phyloP scores from a whole-genome alignment of 2,329 filamentous ascomycete species.

The Capronia epimyces region DNA sequence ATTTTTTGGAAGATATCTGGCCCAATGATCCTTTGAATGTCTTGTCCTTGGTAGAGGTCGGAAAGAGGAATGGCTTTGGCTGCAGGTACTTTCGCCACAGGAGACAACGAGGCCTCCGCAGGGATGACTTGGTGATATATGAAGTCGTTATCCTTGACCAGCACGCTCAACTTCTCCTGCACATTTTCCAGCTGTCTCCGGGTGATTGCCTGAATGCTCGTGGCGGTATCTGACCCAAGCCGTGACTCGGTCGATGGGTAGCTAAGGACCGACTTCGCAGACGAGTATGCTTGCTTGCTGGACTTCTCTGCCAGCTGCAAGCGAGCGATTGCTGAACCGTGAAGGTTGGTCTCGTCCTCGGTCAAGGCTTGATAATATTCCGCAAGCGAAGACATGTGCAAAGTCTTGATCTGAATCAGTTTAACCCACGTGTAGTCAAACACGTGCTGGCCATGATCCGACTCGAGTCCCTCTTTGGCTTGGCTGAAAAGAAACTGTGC shows the following conservation, averaged over 20 bases:
- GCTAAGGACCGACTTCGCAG: constrained; percentile 73
- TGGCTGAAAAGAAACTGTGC: constrained; percentile 83
- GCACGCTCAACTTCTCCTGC: constrained; percentile 70
- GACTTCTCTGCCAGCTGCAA: constrained; percentile 73
- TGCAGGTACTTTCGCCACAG: constrained; percentile 84
- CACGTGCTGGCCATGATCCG: constrained; percentile 82
- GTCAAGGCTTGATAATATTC: constrained; percentile 91
- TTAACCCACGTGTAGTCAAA: constrained; percentile 93
- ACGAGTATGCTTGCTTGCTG: constrained; percentile 70
- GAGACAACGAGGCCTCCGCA: constrained; percentile 70
- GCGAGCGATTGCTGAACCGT: constrained; percentile 77
- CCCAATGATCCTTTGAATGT: constrained; percentile 93
- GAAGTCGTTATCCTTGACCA: constrained; percentile 92
- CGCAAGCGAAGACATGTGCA: constrained; percentile 75
- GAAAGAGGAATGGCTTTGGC: constrained; percentile 96
- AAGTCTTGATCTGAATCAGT: constrained; percentile 66
- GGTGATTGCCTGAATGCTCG: constrained; percentile 69
- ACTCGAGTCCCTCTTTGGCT: constrained; percentile 81
- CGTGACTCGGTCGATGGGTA: constrained; percentile 77
- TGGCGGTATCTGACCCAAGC: constrained; percentile 70
- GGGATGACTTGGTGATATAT: constrained; percentile 95
- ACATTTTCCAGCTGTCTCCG: constrained; percentile 76
- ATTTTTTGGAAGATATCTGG: constrained; percentile 97
- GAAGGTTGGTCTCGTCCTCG: constrained; percentile 81
- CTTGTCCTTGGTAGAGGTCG: constrained; percentile 92